Percentiles rank a stretch among this genome's conserved stretches.
These are phyloP conservation scores for Massarina eburnea DNA, from an alignment of 2,329 filamentous ascomycete genomes.

Conservation along the genomic window DNA sequence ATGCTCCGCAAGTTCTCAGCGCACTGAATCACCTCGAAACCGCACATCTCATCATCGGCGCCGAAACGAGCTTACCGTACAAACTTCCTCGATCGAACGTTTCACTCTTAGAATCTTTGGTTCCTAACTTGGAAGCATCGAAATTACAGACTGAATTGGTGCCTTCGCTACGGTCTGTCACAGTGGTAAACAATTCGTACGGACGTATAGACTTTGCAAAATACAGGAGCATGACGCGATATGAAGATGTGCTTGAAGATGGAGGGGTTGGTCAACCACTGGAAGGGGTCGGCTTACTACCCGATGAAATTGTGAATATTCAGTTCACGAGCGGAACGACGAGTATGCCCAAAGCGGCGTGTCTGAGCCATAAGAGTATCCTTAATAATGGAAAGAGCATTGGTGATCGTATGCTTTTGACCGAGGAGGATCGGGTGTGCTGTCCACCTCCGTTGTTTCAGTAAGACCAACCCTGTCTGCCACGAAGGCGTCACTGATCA, in stretches of 20 bases:
- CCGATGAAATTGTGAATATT: slow-evolving; percentile 82
- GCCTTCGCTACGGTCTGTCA: slow-evolving; percentile 69
- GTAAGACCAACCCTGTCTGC: slow-evolving; percentile 21
- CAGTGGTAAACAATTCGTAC: slow-evolving; percentile 76
- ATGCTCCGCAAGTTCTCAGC: slow-evolving; percentile 72
- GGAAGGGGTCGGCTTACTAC: slow-evolving; percentile 52
- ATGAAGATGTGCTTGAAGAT: slow-evolving; percentile 48
- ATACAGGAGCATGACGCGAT: slow-evolving; percentile 45
- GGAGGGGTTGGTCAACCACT: slow-evolving; percentile 46
- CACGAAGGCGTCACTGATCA: background rate
- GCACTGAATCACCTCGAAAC: slow-evolving; percentile 76
- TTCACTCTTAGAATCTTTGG: slow-evolving; percentile 57
- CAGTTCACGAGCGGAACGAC: slow-evolving; percentile 98
- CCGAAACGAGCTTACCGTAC: slow-evolving; percentile 78
- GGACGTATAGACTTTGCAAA: slow-evolving; percentile 52
- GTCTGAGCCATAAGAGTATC: slow-evolving; percentile 80
- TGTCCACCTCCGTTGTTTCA: slow-evolving; percentile 62
- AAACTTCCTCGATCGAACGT: slow-evolving; percentile 64
- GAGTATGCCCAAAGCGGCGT: slow-evolving; percentile 85
- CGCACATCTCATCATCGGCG: slow-evolving; percentile 77
- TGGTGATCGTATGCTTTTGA: slow-evolving; percentile 80
- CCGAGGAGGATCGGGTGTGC: slow-evolving; percentile 67
- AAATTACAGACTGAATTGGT: slow-evolving; percentile 59
- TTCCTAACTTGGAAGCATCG: slow-evolving; percentile 49
- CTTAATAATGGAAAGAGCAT: slow-evolving; percentile 91